phyloP scores from a whole-genome alignment of 805 yeast species.

The Myxozyma geophila region DNA sequence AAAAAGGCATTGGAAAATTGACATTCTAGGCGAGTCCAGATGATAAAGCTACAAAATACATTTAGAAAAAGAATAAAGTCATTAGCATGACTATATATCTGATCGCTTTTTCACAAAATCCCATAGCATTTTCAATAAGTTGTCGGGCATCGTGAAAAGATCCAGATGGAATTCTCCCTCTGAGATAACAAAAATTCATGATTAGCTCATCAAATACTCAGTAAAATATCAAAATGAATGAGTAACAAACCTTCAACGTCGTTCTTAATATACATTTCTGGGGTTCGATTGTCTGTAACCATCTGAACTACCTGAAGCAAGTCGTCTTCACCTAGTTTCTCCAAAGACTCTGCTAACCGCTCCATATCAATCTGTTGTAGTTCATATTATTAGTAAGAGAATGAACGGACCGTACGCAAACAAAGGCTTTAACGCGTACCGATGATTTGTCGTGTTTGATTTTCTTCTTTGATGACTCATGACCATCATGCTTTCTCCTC shows the following conservation, averaged over 20 bases:
- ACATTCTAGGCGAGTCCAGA: too few species aligned
- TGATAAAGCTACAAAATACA: too few species aligned
- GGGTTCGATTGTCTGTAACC: conserved; percentile 94
- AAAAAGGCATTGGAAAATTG: background rate
- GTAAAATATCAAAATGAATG: background rate
- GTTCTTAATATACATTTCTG: conserved; percentile 93
- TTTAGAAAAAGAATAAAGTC: background rate
- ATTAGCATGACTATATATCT: conserved; percentile 10
- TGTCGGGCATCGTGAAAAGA: conserved; percentile 88
- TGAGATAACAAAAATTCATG: background rate
- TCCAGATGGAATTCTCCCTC: conserved; percentile 98
- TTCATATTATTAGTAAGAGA: background rate
- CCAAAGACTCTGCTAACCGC: conserved; percentile 84
- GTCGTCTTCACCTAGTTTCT: conserved; percentile 89
- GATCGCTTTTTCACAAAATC: conserved; percentile 70
- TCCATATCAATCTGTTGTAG: conserved; percentile 69
- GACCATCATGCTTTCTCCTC: conserved; percentile 47
- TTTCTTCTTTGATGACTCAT: conserved; percentile 45
- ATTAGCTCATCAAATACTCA: background rate
- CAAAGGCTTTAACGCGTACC: conserved; percentile 1
- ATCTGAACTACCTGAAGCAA: conserved; percentile 92
- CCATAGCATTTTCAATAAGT: conserved; percentile 88
- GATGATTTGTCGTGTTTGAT: conserved; percentile 53
- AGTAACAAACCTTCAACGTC: conserved; percentile 65
- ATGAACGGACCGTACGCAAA: background rate